Percentiles rank a stretch among this genome's conserved stretches.
These are phyloP conservation scores for Astrothelium macrocarpum DNA, from an alignment of 495 filamentous ascomycete genomes.

Conservation along the genomic window DNA sequence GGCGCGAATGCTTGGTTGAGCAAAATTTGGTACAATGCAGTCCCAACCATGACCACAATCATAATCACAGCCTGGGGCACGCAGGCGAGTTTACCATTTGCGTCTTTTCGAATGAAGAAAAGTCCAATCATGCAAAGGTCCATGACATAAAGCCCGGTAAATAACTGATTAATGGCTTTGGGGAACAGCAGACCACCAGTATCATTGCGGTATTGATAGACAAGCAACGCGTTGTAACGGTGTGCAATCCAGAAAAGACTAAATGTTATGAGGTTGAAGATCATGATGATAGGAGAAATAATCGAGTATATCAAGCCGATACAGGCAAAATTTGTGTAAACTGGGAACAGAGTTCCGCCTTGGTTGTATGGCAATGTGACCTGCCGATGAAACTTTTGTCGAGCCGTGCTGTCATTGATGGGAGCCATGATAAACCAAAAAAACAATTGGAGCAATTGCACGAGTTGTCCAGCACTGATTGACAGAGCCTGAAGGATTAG, in stretches of 20 bases:
- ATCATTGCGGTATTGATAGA: conserved; percentile 82
- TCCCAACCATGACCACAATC: conserved; percentile 63
- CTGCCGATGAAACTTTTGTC: conserved; percentile 81
- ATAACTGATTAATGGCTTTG: conserved; percentile 88
- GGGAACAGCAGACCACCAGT: conserved; percentile 92
- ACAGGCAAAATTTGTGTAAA: conserved; percentile 90
- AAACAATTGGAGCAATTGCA: conserved; percentile 70
- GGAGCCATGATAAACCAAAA: conserved; percentile 73
- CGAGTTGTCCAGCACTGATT: conserved; percentile 76
- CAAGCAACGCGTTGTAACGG: conserved; percentile 93
- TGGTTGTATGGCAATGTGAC: conserved; percentile 66
- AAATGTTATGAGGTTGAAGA: conserved; percentile 94
- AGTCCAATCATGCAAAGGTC: conserved; percentile 83
- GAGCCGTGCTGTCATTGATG: conserved; percentile 74
- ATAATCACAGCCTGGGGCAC: conserved; percentile 82
- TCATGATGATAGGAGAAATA: conserved; percentile 77
- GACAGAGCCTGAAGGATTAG: conserved; percentile 91
- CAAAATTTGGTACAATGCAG: conserved; percentile 68
- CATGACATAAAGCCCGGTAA: conserved; percentile 91
- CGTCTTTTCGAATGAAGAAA: conserved; percentile 74
- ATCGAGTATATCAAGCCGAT: conserved; percentile 91
- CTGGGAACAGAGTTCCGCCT: conserved; percentile 91
- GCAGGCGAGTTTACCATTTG: conserved; percentile 49
- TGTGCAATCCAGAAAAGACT: conserved; percentile 91
- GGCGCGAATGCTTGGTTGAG: conserved; percentile 81